Evolutionary conservation across 2,329 filamentous ascomycete genomes (phyloP).

Genomic region (Calonectria multiphialidica): DNA sequence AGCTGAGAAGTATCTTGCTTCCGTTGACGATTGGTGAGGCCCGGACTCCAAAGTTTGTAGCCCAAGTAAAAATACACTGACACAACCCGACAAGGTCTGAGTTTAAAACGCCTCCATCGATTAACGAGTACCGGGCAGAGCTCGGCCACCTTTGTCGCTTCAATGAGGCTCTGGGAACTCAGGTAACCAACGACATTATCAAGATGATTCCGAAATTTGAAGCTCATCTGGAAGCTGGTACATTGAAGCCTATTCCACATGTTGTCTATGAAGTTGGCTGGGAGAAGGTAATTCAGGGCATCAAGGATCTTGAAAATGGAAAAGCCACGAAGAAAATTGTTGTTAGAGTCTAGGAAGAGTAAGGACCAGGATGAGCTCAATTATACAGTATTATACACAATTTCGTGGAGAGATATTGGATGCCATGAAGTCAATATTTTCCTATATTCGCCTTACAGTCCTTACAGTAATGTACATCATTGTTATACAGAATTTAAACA

Average conservation of each 20-base stretch:
- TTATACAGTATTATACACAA: too few species aligned
- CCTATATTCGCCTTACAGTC: too few species aligned
- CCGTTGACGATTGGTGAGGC: slow-evolving; percentile 50
- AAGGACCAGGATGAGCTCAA: neutral
- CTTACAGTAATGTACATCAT: too few species aligned
- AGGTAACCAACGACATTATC: slow-evolving; percentile 31
- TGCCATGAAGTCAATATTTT: too few species aligned
- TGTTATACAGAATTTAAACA: too few species aligned
- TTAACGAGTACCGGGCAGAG: slow-evolving; percentile 41
- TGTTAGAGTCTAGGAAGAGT: slow-evolving; percentile 31
- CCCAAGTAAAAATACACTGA: neutral
- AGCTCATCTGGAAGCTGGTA: slow-evolving; percentile 36
- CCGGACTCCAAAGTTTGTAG: too few species aligned
- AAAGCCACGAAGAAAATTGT: slow-evolving; percentile 44
- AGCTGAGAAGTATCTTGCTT: slow-evolving; percentile 46
- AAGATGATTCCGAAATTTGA: slow-evolving; percentile 38
- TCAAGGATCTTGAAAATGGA: slow-evolving; percentile 35
- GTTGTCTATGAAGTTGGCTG: slow-evolving; percentile 39
- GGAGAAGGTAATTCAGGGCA: slow-evolving; percentile 39
- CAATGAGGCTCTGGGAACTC: slow-evolving; percentile 22
- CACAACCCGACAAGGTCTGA: slow-evolving; percentile 34
- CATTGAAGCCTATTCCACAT: slow-evolving; percentile 39
- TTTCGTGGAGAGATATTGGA: neutral
- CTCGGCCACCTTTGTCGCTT: slow-evolving; percentile 41
- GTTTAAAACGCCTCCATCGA: slow-evolving; percentile 34